These are phyloP conservation scores for Misopates orontium DNA, from an alignment of 257 asterid species.

Conservation along the genomic window DNA sequence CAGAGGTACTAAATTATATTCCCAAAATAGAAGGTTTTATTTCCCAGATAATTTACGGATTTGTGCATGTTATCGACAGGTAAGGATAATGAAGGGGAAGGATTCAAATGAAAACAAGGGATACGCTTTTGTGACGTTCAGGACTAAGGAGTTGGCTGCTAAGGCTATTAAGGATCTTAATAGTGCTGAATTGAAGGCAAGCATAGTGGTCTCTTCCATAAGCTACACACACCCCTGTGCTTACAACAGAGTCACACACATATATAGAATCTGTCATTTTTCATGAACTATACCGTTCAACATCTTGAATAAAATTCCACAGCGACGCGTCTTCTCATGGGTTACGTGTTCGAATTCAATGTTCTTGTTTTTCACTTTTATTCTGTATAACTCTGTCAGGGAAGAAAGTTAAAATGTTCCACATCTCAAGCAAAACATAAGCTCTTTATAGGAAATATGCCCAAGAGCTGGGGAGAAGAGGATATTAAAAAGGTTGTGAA, in stretches of 20 bases:
- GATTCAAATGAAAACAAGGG: constrained; percentile 85
- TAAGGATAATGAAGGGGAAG: constrained; percentile 94
- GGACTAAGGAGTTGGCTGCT: constrained; percentile 81
- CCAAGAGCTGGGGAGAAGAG: constrained; percentile 85
- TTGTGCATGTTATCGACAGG: constrained; percentile 49
- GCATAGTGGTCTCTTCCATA: constrained; percentile 9
- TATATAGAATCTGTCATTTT: background rate
- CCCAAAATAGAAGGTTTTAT: constrained; percentile 7
- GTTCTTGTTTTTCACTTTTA: constrained; percentile 16
- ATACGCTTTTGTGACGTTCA: constrained; percentile 88
- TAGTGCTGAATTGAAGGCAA: constrained; percentile 72
- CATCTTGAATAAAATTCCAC: constrained; percentile 5
- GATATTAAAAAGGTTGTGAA: constrained; percentile 73
- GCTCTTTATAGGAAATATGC: constrained; percentile 88
- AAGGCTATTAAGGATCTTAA: constrained; percentile 88
- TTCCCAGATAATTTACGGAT: constrained; percentile 23
- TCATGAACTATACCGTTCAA: background rate
- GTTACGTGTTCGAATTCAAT: constrained; percentile 13
- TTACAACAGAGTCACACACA: background rate
- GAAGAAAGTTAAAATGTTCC: constrained; percentile 81
- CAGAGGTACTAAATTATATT: constrained; percentile 51
- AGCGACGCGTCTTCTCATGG: background rate
- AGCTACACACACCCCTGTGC: background rate
- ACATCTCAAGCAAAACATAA: constrained; percentile 91
- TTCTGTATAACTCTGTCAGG: constrained; percentile 46